Percentiles rank a stretch among this genome's conserved stretches.
These are phyloP conservation scores for Exophiala sp. DNA, from an alignment of 2,329 filamentous ascomycete species.

Conservation along the genomic window DNA sequence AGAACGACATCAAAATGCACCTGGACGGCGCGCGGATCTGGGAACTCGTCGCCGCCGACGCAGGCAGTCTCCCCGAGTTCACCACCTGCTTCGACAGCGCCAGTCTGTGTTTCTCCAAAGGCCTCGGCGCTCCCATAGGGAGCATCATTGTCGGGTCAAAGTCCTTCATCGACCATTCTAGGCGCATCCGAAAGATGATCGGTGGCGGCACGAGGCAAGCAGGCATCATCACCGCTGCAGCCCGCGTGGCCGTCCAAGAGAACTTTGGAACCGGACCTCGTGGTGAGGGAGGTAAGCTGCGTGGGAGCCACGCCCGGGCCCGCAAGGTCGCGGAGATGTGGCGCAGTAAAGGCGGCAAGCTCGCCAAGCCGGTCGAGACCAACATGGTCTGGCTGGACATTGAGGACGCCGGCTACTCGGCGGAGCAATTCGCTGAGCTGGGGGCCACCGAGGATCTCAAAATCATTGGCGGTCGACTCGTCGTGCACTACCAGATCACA, in stretches of 20 bases:
- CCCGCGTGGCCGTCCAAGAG: conserved; percentile 72
- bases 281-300: conserved; percentile 61
- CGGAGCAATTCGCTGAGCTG: conserved; percentile 52
- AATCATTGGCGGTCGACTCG: conserved; percentile 57
- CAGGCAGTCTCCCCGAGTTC: conserved; percentile 64
- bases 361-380: conserved; percentile 71
- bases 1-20: conserved; percentile 66
- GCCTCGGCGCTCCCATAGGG: conserved; percentile 75
- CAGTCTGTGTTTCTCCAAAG: conserved; percentile 77
- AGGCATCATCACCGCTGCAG: conserved; percentile 72
- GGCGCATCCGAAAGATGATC: conserved; percentile 77
- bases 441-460: conserved; percentile 58
- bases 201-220: conserved; percentile 75
- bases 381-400: conserved; percentile 90
- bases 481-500: conserved; percentile 64
- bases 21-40: conserved; percentile 77
- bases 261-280: conserved; percentile 63
- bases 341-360: conserved; percentile 65
- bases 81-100: conserved; percentile 69
- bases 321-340: conserved; percentile 63
- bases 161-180: conserved; percentile 60
- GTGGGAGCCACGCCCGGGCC: conserved; percentile 60
- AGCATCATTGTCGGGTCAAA: conserved; percentile 65
- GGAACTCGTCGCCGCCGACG: conserved; percentile 72
- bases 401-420: conserved; percentile 54